Percentiles rank a stretch among this genome's conserved stretches.
These are phyloP conservation scores for Rhodamnia argentea DNA, from an alignment of 345 rosid genomes.

Conservation along the genomic window DNA sequence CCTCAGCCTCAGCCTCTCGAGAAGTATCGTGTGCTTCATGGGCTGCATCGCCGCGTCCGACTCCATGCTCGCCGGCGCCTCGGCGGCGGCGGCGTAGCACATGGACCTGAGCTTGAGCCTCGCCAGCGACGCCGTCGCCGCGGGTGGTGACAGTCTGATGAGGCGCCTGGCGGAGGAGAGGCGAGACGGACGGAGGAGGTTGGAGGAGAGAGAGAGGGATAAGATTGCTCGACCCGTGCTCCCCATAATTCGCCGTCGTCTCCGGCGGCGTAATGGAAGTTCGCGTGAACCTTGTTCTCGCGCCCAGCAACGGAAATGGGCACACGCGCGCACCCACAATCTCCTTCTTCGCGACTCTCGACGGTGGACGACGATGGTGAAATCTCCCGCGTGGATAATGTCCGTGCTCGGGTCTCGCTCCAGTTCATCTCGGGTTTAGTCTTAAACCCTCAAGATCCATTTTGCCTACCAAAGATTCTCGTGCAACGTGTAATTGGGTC, in stretches of 20 bases:
- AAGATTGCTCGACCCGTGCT: constrained; percentile 41
- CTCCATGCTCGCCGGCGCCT: constrained; percentile 13
- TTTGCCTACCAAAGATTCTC: neutral
- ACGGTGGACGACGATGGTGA: neutral
- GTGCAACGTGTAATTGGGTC: neutral
- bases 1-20: constrained; percentile 68
- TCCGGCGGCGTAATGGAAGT: neutral
- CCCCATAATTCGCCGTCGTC: constrained; percentile 23
- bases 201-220: constrained; percentile 22
- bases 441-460: neutral
- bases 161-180: constrained; percentile 20
- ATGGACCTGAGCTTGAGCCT: neutral
- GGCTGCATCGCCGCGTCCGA: constrained; percentile 30
- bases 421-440: neutral
- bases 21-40: constrained; percentile 56
- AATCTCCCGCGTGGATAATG: neutral
- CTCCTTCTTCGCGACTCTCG: neutral
- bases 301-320: neutral
- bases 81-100: constrained; percentile 26
- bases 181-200: constrained; percentile 2
- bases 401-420: neutral
- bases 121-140: neutral
- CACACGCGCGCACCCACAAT: neutral
- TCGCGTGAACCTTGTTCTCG: neutral
- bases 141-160: constrained; percentile 31